These are phyloP conservation scores for Rhododendron ferrugineum DNA, from an alignment of 148 eudicot genomes.

Conservation along the genomic window DNA sequence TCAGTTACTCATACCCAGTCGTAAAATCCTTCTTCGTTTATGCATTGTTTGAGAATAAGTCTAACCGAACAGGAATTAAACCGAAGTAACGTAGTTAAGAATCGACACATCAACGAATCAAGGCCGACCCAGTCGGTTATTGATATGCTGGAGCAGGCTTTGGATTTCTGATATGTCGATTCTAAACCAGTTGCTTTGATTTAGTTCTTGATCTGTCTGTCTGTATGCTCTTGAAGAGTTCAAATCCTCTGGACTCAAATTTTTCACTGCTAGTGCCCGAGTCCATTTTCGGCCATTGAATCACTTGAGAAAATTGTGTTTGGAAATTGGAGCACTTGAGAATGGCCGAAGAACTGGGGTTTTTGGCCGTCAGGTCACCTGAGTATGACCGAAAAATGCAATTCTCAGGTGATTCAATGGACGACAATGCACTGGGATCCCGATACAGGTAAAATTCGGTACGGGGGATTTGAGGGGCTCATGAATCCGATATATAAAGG, in stretches of 20 bases:
- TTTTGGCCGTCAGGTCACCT: background rate
- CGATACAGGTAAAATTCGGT: background rate
- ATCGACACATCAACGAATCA: background rate
- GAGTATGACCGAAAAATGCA: background rate
- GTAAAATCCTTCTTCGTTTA: constrained; percentile 25
- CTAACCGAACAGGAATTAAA: background rate
- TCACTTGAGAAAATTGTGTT: background rate
- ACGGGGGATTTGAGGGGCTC: background rate
- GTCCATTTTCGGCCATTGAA: background rate
- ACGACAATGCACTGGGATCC: background rate
- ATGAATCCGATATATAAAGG: background rate
- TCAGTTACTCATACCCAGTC: background rate
- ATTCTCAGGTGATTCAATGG: background rate
- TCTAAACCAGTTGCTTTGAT: background rate
- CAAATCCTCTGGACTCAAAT: background rate
- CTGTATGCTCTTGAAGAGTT: background rate
- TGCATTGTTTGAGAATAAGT: background rate
- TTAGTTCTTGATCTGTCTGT: background rate
- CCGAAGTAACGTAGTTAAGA: background rate
- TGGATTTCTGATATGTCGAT: background rate
- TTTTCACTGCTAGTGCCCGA: background rate
- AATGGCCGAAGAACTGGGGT: background rate
- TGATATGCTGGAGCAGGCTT: background rate
- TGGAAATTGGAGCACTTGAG: background rate
- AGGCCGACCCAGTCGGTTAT: background rate